Percentiles rank a stretch among this genome's conserved stretches.
phyloP scores from a whole-genome alignment of 2,329 filamentous ascomycete genomes.

The Calcarisporium arbuscula region DNA sequence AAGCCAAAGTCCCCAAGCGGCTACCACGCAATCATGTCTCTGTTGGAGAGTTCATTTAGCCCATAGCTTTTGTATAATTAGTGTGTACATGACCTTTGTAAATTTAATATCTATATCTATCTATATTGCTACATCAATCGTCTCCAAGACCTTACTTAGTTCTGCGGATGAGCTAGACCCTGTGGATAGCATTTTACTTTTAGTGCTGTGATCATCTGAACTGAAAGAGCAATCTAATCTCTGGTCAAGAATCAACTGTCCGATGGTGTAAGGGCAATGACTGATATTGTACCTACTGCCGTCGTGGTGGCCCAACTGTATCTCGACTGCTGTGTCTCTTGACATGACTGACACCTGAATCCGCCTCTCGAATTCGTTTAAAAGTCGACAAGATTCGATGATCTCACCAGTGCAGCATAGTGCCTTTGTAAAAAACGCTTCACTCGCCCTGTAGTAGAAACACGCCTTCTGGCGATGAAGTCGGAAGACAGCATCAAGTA shows the following conservation, averaged over 20 bases:
- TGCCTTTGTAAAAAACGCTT: background rate
- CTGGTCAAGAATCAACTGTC: slow-evolving; percentile 1
- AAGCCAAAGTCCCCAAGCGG: background rate
- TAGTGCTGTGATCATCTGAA: background rate
- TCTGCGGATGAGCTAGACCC: too few species aligned
- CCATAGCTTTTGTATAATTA: too few species aligned
- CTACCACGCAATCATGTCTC: slow-evolving; percentile 2
- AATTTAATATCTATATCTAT: background rate
- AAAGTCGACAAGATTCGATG: background rate
- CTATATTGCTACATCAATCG: background rate
- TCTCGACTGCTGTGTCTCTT: background rate
- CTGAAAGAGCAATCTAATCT: background rate
- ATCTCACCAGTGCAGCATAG: slow-evolving; percentile 1
- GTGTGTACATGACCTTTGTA: background rate
- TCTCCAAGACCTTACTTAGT: background rate
- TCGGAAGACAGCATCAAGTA: slow-evolving; percentile 2
- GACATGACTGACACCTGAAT: background rate
- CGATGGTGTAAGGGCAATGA: slow-evolving; percentile 5
- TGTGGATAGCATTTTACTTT: too few species aligned
- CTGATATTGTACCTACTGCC: slow-evolving; percentile 2
- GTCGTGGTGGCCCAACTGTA: background rate
- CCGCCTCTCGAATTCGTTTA: background rate
- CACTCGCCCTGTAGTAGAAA: slow-evolving; percentile 1
- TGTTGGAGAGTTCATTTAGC: slow-evolving; percentile 2
- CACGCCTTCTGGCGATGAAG: background rate